Percentiles rank a stretch among this genome's conserved stretches.
Evolutionary conservation across 2,329 filamentous ascomycete genomes (phyloP).

Genomic region (Phialophora macrospora): DNA sequence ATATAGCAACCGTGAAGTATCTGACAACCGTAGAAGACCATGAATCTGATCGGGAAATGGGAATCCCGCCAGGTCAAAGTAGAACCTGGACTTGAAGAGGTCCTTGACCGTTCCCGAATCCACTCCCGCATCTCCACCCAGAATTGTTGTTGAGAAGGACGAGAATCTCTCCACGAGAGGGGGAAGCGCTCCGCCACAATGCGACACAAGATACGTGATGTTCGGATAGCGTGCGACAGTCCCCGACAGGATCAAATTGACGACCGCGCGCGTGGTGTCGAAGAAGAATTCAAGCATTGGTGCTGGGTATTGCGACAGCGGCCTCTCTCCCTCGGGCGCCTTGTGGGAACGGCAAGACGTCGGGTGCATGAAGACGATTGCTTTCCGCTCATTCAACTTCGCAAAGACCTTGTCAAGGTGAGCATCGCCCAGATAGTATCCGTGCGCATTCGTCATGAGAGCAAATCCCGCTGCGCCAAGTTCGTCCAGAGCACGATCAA

Average conservation of each 20-base stretch:
- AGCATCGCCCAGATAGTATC: slow-evolving; percentile 57
- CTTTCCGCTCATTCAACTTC: slow-evolving; percentile 52
- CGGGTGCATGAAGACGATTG: slow-evolving; percentile 60
- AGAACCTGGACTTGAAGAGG: slow-evolving; percentile 27
- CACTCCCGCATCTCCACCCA: slow-evolving; percentile 3
- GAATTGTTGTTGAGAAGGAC: slow-evolving; percentile 19
- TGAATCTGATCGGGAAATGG: slow-evolving; percentile 40
- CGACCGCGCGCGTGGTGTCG: slow-evolving; percentile 55
- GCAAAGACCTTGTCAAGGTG: slow-evolving; percentile 53
- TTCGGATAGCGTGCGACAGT: slow-evolving; percentile 52
- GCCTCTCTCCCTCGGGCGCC: slow-evolving; percentile 9
- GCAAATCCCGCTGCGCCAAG: slow-evolving; percentile 57
- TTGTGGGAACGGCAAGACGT: slow-evolving; percentile 43
- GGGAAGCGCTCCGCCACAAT: slow-evolving; percentile 53
- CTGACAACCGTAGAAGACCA: slow-evolving; percentile 52
- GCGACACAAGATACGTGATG: slow-evolving; percentile 55
- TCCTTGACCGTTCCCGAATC: slow-evolving; percentile 9
- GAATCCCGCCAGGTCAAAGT: slow-evolving; percentile 32
- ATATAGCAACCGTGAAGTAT: slow-evolving; percentile 55
- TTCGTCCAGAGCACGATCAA: slow-evolving; percentile 47
- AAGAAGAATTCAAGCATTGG: slow-evolving; percentile 52
- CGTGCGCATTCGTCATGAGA: slow-evolving; percentile 58
- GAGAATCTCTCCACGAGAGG: slow-evolving; percentile 30
- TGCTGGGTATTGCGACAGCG: slow-evolving; percentile 23
- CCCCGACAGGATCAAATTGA: slow-evolving; percentile 55